phyloP scores from a whole-genome alignment of 495 filamentous ascomycete genomes.

The Aspergillus ellipticus region DNA sequence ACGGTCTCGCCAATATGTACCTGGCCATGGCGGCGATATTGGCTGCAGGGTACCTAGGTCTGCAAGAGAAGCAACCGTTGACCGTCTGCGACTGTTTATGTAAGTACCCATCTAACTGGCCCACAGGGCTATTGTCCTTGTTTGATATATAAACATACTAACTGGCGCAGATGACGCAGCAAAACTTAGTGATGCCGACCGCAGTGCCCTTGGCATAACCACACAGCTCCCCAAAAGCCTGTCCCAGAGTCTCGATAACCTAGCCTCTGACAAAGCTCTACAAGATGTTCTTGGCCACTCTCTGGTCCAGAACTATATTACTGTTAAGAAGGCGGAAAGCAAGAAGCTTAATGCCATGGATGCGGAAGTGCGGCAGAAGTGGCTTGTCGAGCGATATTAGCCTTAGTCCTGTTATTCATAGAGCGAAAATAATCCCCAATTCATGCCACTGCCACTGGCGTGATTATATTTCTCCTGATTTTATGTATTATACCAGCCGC shows the following conservation, averaged over 20 bases:
- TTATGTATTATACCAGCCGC: no score
- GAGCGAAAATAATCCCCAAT: not conserved
- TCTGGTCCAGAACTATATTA: constrained; percentile 56
- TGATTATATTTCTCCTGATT: no score
- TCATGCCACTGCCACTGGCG: no score
- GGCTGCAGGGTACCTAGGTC: constrained; percentile 59
- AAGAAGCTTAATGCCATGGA: constrained; percentile 48
- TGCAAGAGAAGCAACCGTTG: constrained; percentile 44
- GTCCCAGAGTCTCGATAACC: constrained; percentile 23
- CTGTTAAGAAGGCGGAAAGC: constrained; percentile 55
- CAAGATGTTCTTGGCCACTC: constrained; percentile 43
- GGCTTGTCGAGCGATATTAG: constrained; percentile 58
- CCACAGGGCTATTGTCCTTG: not conserved
- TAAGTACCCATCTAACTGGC: constrained; percentile 9
- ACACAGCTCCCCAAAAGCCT: constrained; percentile 37
- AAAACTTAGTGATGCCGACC: constrained; percentile 20
- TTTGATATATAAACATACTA: not conserved
- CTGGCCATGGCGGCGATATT: constrained; percentile 58
- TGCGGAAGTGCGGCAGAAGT: constrained; percentile 45
- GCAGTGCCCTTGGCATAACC: constrained; percentile 32
- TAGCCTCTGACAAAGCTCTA: constrained; percentile 22
- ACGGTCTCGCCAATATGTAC: constrained; percentile 44
- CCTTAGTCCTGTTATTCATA: not conserved
- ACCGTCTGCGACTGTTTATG: constrained; percentile 54
- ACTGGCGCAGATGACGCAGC: constrained; percentile 29